Evolutionary conservation across 2,329 filamentous ascomycete species (phyloP), one percentile per base, ranked within the genome.

Genomic region (Xylariaceae sp.): DNA sequence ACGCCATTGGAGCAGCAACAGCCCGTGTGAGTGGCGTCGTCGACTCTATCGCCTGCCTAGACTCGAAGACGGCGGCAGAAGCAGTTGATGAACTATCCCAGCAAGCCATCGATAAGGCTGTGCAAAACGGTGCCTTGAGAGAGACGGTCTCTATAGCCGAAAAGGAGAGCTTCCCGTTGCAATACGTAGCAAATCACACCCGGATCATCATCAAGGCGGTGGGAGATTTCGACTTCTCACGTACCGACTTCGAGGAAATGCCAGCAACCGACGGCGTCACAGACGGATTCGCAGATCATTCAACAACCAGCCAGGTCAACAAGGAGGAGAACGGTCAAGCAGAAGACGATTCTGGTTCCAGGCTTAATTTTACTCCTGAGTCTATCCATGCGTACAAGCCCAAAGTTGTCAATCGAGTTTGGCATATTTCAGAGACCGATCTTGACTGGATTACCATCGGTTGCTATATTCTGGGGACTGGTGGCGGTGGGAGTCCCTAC

Each of bases 1-100:
- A 84, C 52, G 80, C 80, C 0, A 79, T 84, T 9, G 80, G 80
- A 2, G 80, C 79, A 8, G 79, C 80, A 1, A 80, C 78, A 43
- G 77, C 79, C 1, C 65, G 76, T 30, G 77, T 83, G 2, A 79
- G 74, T 43, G 71, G 73, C 1, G 69, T 74, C 0, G 64, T 75
- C 9, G 74, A 78, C 43, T 71, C 67, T 0, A 67, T 76, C 18
- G 68, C 73, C 42, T 72, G 69, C 0, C 76, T 71, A 0, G 71
- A 69, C 40, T 57, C 57, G 1, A 64, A 62, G 44, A 59, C 66
- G 4, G 58, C 59, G 0, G 48, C 61, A n/a, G 57, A 68, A 28
- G 49, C 68, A 0, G 52, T 71, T 0, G 59, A 65, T 4, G 62
- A 65, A 33, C 63, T 71, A 3, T 60, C 59, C 12, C 48, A 60